These are phyloP conservation scores for Alloteropsis angusta DNA, from an alignment of 202 grass and related monocot species.

Conservation along the genomic window DNA sequence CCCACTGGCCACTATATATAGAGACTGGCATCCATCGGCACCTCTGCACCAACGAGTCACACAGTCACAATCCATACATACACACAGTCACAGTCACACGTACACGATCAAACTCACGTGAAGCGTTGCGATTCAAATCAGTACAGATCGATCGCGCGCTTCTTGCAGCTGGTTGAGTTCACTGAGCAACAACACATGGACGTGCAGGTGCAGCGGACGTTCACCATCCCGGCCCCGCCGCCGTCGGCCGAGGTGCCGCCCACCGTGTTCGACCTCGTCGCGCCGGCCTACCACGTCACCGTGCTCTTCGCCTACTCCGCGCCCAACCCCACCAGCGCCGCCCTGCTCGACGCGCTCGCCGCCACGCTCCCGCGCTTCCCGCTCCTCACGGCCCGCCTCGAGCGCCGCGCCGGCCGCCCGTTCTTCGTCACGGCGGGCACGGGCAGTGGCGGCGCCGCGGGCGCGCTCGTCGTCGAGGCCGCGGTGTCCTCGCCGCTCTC, in stretches of 20 bases:
- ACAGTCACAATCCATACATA: no score
- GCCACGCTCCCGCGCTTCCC: slow-evolving; percentile 31
- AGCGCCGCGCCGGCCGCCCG: background rate
- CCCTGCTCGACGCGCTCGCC: slow-evolving; percentile 27
- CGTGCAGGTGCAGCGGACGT: slow-evolving; percentile 36
- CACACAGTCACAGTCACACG: no score
- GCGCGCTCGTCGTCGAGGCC: slow-evolving; percentile 35
- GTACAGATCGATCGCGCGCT: no score
- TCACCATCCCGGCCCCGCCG: slow-evolving; percentile 12
- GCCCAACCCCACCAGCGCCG: slow-evolving; percentile 29
- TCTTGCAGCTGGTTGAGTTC: background rate
- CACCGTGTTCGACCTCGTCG: slow-evolving; percentile 44
- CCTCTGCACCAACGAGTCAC: no score
- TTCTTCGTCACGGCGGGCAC: slow-evolving; percentile 27
- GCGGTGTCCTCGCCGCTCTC: background rate
- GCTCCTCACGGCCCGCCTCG: slow-evolving; percentile 37
- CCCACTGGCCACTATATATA: background rate
- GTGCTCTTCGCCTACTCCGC: slow-evolving; percentile 36
- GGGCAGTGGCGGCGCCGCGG: slow-evolving; percentile 30
- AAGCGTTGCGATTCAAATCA: no score
- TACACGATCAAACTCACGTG: no score
- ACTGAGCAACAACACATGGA: slow-evolving; percentile 7
- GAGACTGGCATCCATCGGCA: background rate
- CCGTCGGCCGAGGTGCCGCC: background rate
- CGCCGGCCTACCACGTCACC: slow-evolving; percentile 27